Conservation (phyloP, 805 yeast genomes). For the Kluyveromyces aestuarii region DNA sequence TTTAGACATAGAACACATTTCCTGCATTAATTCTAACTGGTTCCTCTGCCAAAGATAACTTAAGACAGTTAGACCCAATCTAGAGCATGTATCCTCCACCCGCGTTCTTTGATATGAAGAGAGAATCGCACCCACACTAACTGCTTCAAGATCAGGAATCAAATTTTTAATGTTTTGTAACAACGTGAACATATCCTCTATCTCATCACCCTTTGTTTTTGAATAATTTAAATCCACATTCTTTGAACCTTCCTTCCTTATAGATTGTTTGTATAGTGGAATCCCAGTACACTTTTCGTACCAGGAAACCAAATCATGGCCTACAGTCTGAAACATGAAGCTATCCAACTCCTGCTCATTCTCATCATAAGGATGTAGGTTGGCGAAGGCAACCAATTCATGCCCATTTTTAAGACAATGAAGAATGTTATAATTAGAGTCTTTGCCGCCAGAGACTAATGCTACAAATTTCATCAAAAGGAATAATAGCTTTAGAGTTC, state of each 20-base stretch:
- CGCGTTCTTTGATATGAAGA: slow-evolving; percentile 93
- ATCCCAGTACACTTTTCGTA: slow-evolving; percentile 66
- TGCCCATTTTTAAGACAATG: slow-evolving; percentile 86
- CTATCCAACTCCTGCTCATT: slow-evolving; percentile 71
- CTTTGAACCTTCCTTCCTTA: slow-evolving; percentile 47
- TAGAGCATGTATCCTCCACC: slow-evolving; percentile 81
- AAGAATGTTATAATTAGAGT: slow-evolving; percentile 80
- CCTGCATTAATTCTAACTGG: slow-evolving; percentile 70
- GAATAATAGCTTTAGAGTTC: background rate
- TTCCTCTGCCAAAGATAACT: slow-evolving; percentile 87
- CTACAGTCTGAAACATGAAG: slow-evolving; percentile 97
- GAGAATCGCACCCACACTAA: slow-evolving; percentile 91
- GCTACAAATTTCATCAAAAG: slow-evolving; percentile 79
- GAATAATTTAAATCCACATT: slow-evolving; percentile 62
- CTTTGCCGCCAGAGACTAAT: slow-evolving; percentile 91
- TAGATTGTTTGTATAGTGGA: slow-evolving; percentile 67
- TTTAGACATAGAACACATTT: slow-evolving; percentile 48
- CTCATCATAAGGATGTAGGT: slow-evolving; percentile 55
- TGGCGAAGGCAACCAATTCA: slow-evolving; percentile 76
- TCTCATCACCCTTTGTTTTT: slow-evolving; percentile 68
- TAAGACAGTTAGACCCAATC: slow-evolving; percentile 59
- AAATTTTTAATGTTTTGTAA: slow-evolving; percentile 36
- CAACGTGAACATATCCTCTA: slow-evolving; percentile 66
- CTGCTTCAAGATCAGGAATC: slow-evolving; percentile 73
- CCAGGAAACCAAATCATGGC: slow-evolving; percentile 62